A percentile compares a stretch with the other conserved stretches of the same genome.
Conservation (phyloP, 352 stramenopile species). For the Globisporangium iwayamae region DNA sequence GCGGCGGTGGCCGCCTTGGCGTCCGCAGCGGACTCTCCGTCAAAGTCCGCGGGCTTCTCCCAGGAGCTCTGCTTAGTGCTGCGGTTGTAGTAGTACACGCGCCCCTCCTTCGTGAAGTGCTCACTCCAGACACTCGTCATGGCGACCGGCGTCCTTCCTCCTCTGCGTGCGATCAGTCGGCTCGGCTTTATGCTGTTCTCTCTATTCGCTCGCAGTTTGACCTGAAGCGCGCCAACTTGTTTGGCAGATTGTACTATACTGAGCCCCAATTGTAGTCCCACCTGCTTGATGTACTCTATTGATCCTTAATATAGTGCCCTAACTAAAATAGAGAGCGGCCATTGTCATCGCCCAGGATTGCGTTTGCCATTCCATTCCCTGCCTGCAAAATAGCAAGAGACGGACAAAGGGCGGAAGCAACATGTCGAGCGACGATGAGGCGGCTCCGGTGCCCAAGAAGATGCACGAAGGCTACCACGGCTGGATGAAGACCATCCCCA, state of each 20-base stretch:
- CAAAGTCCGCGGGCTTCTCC: slow-evolving; percentile 79
- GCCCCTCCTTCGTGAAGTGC: slow-evolving; percentile 83
- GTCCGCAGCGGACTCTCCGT: slow-evolving; percentile 34
- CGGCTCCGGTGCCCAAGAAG: slow-evolving; percentile 32
- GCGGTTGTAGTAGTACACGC: slow-evolving; percentile 88
- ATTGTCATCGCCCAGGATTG: too few relatives aligned
- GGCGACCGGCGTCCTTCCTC: not conserved
- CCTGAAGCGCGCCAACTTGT: not conserved
- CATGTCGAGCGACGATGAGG: slow-evolving; percentile 44
- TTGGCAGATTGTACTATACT: not conserved
- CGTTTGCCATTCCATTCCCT: not conserved
- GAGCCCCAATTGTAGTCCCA: not conserved
- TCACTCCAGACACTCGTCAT: slow-evolving; percentile 70
- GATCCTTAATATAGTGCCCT: not conserved
- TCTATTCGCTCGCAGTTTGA: not conserved
- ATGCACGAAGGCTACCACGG: slow-evolving; percentile 82
- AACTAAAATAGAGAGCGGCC: too few relatives aligned
- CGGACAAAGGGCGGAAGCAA: not conserved
- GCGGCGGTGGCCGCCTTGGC: not conserved
- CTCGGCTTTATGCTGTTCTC: not conserved
- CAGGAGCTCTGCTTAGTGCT: slow-evolving; percentile 85
- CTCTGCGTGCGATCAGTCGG: not conserved
- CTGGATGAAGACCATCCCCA: slow-evolving; percentile 86
- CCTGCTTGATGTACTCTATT: not conserved
- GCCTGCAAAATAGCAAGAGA: not conserved